Evolutionary conservation across 495 filamentous ascomycete genomes (phyloP).

Genomic region (Xylaria sp.): DNA sequence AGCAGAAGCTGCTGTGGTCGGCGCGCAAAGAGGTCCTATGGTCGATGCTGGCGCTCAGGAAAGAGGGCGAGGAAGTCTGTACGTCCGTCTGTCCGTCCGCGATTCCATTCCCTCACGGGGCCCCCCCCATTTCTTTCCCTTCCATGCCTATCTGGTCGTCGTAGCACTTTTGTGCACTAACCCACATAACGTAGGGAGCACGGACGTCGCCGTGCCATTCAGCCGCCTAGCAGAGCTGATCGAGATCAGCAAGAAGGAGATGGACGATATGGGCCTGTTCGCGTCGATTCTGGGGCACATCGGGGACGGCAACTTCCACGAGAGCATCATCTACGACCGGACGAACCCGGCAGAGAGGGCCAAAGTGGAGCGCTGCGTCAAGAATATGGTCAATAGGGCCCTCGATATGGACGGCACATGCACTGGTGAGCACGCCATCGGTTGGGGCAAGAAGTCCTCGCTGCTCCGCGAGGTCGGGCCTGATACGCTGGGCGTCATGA

Average conservation of each 20-base stretch:
- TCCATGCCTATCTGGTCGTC: background rate
- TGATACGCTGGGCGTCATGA: conserved; percentile 85
- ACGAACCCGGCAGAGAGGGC: conserved; percentile 68
- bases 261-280: conserved; percentile 84
- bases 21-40: conserved; percentile 78
- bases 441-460: conserved; percentile 84
- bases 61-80: conserved; percentile 66
- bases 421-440: conserved; percentile 89
- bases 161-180: background rate
- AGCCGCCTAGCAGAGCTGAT: conserved; percentile 88
- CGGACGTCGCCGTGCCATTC: conserved; percentile 90
- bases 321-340: conserved; percentile 83
- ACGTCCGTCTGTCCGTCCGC: conserved; percentile 38
- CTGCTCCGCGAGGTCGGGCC: conserved; percentile 82
- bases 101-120: background rate
- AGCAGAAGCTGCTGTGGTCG: conserved; percentile 76
- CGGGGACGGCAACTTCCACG: conserved; percentile 88
- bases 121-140: background rate
- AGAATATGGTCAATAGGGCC: conserved; percentile 87
- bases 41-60: conserved; percentile 74
- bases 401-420: conserved; percentile 94
- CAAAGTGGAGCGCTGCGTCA: conserved; percentile 78
- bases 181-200: conserved; percentile 58
- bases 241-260: conserved; percentile 86
- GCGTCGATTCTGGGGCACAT: conserved; percentile 76